Conservation (phyloP, 2,329 filamentous ascomycete species). For the Colletotrichum lini region DNA sequence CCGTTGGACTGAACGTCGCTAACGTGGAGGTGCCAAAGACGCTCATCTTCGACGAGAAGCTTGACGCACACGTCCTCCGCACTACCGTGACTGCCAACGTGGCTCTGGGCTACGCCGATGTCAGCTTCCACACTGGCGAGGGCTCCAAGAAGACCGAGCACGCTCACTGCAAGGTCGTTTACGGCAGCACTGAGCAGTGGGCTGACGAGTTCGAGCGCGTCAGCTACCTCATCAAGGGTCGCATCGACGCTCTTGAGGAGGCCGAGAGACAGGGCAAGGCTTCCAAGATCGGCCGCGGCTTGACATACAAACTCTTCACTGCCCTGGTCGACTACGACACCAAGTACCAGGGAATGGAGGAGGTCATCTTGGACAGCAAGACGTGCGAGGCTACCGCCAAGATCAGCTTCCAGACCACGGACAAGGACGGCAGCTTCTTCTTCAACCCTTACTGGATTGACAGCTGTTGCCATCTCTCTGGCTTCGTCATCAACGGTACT, state of each 20-base stretch:
- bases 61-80: constrained; percentile 70
- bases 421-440: constrained; percentile 66
- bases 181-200: constrained; percentile 73
- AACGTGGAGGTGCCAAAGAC: constrained; percentile 80
- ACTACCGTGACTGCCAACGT: constrained; percentile 73
- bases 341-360: constrained; percentile 70
- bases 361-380: constrained; percentile 67
- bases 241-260: constrained; percentile 70
- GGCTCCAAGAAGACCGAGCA: constrained; percentile 73
- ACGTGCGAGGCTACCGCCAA: constrained; percentile 60
- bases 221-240: constrained; percentile 77
- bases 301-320: constrained; percentile 81
- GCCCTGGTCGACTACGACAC: constrained; percentile 70
- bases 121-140: constrained; percentile 72
- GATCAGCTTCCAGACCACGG: constrained; percentile 62
- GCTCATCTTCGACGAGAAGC: constrained; percentile 69
- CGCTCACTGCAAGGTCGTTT: constrained; percentile 71
- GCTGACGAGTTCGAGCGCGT: constrained; percentile 76
- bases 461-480: constrained; percentile 70
- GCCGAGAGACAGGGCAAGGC: constrained; percentile 76
- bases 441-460: constrained; percentile 73
- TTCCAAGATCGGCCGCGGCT: constrained; percentile 80
- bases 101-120: constrained; percentile 66
- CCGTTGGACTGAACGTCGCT: constrained; percentile 74
- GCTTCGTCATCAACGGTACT: constrained; percentile 73